phyloP scores from a whole-genome alignment of 306 rosid genomes.

The Malus sylvestris region DNA sequence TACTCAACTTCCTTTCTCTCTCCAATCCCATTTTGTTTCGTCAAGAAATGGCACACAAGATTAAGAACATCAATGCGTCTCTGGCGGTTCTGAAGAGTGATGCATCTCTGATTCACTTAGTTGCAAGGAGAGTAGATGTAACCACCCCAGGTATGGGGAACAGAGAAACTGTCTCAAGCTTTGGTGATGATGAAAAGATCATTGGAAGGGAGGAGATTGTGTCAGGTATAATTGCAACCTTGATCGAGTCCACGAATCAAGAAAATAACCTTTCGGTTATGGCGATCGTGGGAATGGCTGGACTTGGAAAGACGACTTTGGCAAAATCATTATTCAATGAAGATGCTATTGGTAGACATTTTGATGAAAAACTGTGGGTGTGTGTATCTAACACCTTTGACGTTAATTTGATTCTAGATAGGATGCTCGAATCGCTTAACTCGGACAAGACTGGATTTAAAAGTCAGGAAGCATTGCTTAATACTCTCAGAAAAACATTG shows the following conservation, averaged over 20 bases:
- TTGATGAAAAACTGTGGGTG: slow-evolving; percentile 14
- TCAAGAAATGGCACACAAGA: neutral
- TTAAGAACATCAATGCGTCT: neutral
- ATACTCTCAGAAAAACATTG: neutral
- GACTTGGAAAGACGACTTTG: slow-evolving; percentile 20
- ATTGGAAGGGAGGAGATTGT: neutral
- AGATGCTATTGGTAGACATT: neutral
- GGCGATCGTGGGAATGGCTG: slow-evolving; percentile 19
- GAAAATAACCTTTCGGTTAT: neutral
- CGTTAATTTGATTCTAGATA: neutral
- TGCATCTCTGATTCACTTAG: neutral
- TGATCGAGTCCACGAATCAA: neutral
- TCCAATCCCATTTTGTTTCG: neutral
- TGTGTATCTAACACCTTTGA: slow-evolving; percentile 16
- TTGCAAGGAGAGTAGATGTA: neutral
- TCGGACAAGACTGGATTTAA: neutral
- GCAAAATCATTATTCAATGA: slow-evolving; percentile 9
- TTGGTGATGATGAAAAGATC: neutral
- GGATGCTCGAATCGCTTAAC: neutral
- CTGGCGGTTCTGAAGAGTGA: neutral
- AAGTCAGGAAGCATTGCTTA: neutral
- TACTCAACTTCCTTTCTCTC: neutral
- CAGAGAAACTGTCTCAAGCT: neutral
- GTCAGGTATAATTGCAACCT: neutral
- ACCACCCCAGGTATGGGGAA: neutral